Evolutionary conservation across 2,329 filamentous ascomycete species (phyloP).

Genomic region (Drechslera avenae): DNA sequence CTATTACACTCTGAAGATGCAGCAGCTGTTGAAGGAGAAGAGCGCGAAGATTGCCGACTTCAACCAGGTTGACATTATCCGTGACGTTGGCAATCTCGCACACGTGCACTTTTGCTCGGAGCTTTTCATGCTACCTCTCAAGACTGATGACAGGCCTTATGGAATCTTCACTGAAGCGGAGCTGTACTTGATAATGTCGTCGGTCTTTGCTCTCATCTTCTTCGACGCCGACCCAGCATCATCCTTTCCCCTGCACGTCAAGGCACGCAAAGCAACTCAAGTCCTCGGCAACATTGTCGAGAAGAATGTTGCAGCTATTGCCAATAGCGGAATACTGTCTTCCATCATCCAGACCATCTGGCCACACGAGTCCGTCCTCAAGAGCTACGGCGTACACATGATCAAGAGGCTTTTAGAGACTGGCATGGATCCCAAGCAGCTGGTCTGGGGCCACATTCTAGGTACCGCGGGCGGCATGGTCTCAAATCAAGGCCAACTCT

Average conservation of each 20-base stretch:
- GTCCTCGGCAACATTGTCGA: slow-evolving; percentile 57
- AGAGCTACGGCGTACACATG: slow-evolving; percentile 61
- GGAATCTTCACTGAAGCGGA: slow-evolving; percentile 61
- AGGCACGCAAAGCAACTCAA: slow-evolving; percentile 55
- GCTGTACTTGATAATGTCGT: slow-evolving; percentile 59
- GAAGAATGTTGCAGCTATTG: slow-evolving; percentile 55
- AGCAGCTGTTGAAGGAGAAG: slow-evolving; percentile 67
- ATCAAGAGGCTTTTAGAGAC: slow-evolving; percentile 58
- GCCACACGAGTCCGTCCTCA: slow-evolving; percentile 50
- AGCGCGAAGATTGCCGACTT: slow-evolving; percentile 66
- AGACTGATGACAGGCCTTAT: slow-evolving; percentile 56
- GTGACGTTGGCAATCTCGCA: slow-evolving; percentile 61
- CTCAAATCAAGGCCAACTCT: slow-evolving; percentile 63
- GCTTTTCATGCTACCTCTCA: slow-evolving; percentile 61
- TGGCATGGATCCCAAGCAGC: slow-evolving; percentile 53
- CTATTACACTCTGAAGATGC: slow-evolving; percentile 70
- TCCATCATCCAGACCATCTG: slow-evolving; percentile 50
- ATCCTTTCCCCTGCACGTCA: slow-evolving; percentile 58
- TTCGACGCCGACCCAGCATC: slow-evolving; percentile 60
- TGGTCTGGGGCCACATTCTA: slow-evolving; percentile 63
- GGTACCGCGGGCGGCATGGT: slow-evolving; percentile 61
- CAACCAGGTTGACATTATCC: slow-evolving; percentile 72
- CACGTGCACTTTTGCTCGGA: slow-evolving; percentile 62
- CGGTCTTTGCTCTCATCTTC: slow-evolving; percentile 60
- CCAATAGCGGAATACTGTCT: slow-evolving; percentile 49